Conservation (phyloP, 148 eudicot genomes). For the Fagopyrum tataricum region DNA sequence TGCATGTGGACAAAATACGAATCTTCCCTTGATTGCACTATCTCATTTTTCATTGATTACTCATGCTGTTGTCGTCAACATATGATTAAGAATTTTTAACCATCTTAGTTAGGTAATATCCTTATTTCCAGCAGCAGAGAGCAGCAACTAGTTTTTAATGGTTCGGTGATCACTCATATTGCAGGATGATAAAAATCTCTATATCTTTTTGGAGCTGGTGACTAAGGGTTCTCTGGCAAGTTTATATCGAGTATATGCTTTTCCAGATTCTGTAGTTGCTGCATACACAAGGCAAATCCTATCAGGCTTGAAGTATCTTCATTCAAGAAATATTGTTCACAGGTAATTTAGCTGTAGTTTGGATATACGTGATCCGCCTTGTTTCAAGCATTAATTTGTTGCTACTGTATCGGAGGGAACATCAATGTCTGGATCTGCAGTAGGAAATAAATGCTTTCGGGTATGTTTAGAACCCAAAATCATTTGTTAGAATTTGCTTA, state of each 20-base stretch:
- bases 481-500: too few relatives aligned
- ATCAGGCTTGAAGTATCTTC: conserved; percentile 91
- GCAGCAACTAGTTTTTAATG: neutral
- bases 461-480: too few relatives aligned
- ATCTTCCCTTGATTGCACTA: neutral
- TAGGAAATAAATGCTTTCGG: neutral
- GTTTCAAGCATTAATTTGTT: neutral
- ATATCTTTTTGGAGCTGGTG: conserved; percentile 91
- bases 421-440: neutral
- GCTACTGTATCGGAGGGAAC: neutral
- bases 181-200: conserved; percentile 71
- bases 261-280: conserved; percentile 72
- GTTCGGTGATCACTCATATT: conserved; percentile 13
- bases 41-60: neutral
- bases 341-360: conserved; percentile 39
- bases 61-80: neutral
- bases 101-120: neutral
- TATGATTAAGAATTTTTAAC: neutral
- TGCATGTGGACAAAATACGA: neutral
- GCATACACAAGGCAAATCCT: conserved; percentile 86
- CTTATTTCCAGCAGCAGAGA: neutral
- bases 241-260: conserved; percentile 55
- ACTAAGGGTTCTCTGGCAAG: conserved; percentile 71
- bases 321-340: conserved; percentile 75
- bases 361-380: neutral